phyloP scores from a whole-genome alignment of 2,329 filamentous ascomycete species.

The Xylariales sp. region DNA sequence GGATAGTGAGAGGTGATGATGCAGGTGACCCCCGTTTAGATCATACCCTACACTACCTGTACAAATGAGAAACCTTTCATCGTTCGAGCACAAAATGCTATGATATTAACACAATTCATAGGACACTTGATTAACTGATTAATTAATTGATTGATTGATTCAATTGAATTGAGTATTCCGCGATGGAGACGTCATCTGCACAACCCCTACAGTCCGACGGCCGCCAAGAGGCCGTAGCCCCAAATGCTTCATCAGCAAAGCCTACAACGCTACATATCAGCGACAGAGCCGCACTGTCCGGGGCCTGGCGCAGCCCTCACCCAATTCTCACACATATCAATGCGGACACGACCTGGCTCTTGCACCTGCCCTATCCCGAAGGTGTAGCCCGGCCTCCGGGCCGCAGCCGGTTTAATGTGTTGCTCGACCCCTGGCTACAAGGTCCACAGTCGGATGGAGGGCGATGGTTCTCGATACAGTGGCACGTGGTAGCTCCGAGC shows the following conservation, averaged over 20 bases:
- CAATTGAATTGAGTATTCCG: neutral
- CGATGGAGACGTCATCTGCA: neutral
- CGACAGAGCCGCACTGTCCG: conserved; percentile 22
- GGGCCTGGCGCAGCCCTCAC: conserved; percentile 27
- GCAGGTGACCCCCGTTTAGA: neutral
- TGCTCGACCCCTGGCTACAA: conserved; percentile 74
- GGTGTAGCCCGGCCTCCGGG: conserved; percentile 53
- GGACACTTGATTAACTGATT: neutral
- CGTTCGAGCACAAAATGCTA: neutral
- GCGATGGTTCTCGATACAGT: conserved; percentile 73
- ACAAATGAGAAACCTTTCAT: neutral
- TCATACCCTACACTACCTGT: no score
- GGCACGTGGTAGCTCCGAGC: conserved; percentile 66
- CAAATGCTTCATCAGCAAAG: neutral
- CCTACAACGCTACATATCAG: conserved; percentile 32
- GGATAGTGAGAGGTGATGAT: neutral
- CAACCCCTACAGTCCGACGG: neutral
- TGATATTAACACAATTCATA: neutral
- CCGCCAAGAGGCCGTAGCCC: neutral
- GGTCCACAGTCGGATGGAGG: conserved; percentile 73
- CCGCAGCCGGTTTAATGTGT: conserved; percentile 63
- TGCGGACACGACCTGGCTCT: conserved; percentile 74
- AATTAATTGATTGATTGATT: no score
- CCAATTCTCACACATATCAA: conserved; percentile 72
- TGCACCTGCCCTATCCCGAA: conserved; percentile 68